phyloP scores from a whole-genome alignment of 2,329 filamentous ascomycete genomes.

The Clonostachys rosea region DNA sequence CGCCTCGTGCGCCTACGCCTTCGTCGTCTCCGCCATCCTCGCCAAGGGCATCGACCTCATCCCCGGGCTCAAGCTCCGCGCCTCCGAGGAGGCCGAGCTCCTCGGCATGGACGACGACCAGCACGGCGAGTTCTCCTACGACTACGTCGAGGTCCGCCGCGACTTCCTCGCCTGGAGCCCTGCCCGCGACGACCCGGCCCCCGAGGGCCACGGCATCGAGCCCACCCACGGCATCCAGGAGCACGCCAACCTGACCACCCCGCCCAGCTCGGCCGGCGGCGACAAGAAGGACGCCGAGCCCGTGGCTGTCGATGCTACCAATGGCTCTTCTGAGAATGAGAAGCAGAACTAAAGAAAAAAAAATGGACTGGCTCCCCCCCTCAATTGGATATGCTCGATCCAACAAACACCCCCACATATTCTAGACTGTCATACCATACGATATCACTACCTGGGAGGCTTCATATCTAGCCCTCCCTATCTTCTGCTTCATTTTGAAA shows the following conservation, averaged over 20 bases:
- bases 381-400: too few relatives aligned
- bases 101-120: constrained; percentile 89
- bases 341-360: constrained; percentile 4
- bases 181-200: constrained; percentile 59
- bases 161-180: constrained; percentile 88
- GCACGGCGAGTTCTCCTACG: constrained; percentile 85
- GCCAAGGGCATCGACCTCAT: constrained; percentile 72
- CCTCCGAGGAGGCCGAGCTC: constrained; percentile 76
- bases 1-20: constrained; percentile 62
- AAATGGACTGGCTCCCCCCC: too few relatives aligned
- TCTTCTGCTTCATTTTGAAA: not conserved
- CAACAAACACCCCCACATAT: too few relatives aligned
- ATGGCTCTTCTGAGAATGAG: constrained; percentile 1
- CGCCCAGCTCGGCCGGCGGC: constrained; percentile 8
- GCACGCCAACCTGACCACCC: constrained; percentile 42
- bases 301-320: not conserved
- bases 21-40: constrained; percentile 68
- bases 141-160: constrained; percentile 83
- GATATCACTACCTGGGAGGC: too few relatives aligned
- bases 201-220: constrained; percentile 49
- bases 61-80: constrained; percentile 74
- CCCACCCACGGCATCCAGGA: constrained; percentile 71
- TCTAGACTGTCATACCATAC: too few relatives aligned
- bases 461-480: not conserved
- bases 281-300: constrained; percentile 4